Evolutionary conservation across 1,284 basidiomycete genomes (phyloP).

Genomic region (Pseudozyma tsukubaensis): DNA sequence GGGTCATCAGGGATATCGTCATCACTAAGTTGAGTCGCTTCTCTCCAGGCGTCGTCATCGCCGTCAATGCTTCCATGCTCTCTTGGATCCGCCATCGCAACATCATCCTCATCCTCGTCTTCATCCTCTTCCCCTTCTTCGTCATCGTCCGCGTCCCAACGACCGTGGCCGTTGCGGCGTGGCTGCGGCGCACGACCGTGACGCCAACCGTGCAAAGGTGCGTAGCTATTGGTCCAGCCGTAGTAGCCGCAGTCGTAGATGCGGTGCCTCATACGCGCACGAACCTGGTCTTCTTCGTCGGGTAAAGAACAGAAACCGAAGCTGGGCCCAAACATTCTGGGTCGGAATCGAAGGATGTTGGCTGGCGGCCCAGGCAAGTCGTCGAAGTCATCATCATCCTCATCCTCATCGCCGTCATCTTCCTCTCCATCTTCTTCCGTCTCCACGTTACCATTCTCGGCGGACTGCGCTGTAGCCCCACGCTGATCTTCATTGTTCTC

Average conservation of each 20-base stretch:
- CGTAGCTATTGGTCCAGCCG: constrained; percentile 43
- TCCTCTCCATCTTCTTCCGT: constrained; percentile 3
- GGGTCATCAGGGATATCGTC: constrained; percentile 37
- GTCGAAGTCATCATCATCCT: constrained; percentile 16
- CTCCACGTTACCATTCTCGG: neutral
- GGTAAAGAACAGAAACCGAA: constrained; percentile 43
- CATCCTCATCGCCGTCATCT: constrained; percentile 3
- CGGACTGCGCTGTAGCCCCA: too few relatives aligned
- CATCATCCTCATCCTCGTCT: constrained; percentile 12
- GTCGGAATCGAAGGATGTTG: constrained; percentile 27
- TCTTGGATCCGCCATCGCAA: constrained; percentile 10
- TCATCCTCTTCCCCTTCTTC: constrained; percentile 12
- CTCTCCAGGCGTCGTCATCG: constrained; percentile 36
- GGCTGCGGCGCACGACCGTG: constrained; percentile 1
- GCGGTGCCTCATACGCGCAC: constrained; percentile 38
- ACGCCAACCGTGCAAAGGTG: constrained; percentile 41
- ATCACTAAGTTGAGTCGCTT: constrained; percentile 21
- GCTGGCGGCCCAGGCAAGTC: constrained; percentile 42
- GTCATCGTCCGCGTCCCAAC: constrained; percentile 1
- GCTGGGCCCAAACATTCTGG: constrained; percentile 39
- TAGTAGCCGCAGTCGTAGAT: constrained; percentile 50
- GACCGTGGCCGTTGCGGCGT: neutral
- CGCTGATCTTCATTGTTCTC: too few relatives aligned
- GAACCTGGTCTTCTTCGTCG: constrained; percentile 40
- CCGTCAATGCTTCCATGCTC: constrained; percentile 16